Percentiles rank a stretch among this genome's conserved stretches.
phyloP scores from a whole-genome alignment of 176 grass and related monocot species.

The Poa pratensis region DNA sequence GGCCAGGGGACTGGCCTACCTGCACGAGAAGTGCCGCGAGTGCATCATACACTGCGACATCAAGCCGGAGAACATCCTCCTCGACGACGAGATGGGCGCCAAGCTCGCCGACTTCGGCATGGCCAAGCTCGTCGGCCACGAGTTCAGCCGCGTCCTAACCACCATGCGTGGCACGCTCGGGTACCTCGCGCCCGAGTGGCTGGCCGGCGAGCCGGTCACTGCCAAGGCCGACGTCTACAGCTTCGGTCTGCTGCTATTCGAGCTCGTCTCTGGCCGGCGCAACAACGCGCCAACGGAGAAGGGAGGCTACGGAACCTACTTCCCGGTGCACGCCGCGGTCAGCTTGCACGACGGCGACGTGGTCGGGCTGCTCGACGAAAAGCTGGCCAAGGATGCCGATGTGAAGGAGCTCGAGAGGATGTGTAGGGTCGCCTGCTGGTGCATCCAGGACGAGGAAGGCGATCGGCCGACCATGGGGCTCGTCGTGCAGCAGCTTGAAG shows the following conservation, averaged over 20 bases:
- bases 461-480: conserved; percentile 59
- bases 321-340: conserved; percentile 51
- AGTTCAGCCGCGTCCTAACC: conserved; percentile 60
- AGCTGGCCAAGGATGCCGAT: conserved; percentile 40
- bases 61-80: conserved; percentile 64
- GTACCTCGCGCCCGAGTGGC: conserved; percentile 68
- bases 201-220: conserved; percentile 47
- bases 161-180: conserved; percentile 71
- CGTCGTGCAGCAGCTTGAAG: conserved; percentile 62
- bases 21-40: conserved; percentile 57
- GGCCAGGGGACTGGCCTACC: conserved; percentile 47
- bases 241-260: conserved; percentile 57
- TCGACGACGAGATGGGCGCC: conserved; percentile 41
- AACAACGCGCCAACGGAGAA: conserved; percentile 32
- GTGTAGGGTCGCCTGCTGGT: conserved; percentile 59
- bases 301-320: conserved; percentile 35
- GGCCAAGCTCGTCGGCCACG: conserved; percentile 55
- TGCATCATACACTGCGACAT: conserved; percentile 65
- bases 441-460: conserved; percentile 55
- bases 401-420: conserved; percentile 52
- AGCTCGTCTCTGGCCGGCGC: conserved; percentile 58
- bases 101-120: conserved; percentile 58
- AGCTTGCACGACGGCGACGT: conserved; percentile 48
- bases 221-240: conserved; percentile 66
- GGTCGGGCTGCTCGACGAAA: conserved; percentile 52